Evolutionary conservation across 1,284 basidiomycete genomes (phyloP).

Genomic region (Boletellus dicymbophilus): DNA sequence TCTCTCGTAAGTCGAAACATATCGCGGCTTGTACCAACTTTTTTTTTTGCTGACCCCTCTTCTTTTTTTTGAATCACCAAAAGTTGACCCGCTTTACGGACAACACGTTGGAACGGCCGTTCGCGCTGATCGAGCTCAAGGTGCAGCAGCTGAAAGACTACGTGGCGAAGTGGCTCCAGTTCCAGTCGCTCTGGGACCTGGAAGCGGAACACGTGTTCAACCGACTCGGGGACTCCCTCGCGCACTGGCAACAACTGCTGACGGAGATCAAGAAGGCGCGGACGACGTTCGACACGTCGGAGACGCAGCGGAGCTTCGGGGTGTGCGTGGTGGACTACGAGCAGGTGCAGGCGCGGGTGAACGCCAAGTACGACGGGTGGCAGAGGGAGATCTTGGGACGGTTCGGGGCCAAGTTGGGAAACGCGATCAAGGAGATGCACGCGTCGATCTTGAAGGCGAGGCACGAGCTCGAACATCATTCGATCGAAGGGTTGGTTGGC

Average conservation of each 20-base stretch:
- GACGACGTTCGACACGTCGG: slow-evolving; percentile 95
- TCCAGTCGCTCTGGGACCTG: slow-evolving; percentile 98
- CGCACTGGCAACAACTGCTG: slow-evolving; percentile 92
- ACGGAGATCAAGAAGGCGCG: slow-evolving; percentile 97
- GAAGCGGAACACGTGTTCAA: slow-evolving; percentile 97
- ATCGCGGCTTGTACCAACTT: not conserved
- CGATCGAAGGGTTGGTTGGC: slow-evolving; percentile 58
- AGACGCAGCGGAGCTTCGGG: slow-evolving; percentile 90
- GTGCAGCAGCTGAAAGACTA: slow-evolving; percentile 87
- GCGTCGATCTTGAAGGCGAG: slow-evolving; percentile 90
- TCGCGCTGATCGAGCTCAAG: slow-evolving; percentile 87
- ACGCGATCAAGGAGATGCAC: slow-evolving; percentile 97
- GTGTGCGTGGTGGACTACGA: slow-evolving; percentile 97
- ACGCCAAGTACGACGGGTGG: slow-evolving; percentile 98
- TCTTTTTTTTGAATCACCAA: not conserved
- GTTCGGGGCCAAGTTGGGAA: slow-evolving; percentile 91
- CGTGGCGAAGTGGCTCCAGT: slow-evolving; percentile 97
- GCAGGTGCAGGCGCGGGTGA: slow-evolving; percentile 96
- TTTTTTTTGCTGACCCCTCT: not conserved
- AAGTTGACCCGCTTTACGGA: slow-evolving; percentile 82
- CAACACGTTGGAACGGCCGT: slow-evolving; percentile 79
- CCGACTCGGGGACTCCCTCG: slow-evolving; percentile 90
- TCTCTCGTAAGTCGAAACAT: slow-evolving; percentile 65
- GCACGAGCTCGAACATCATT: slow-evolving; percentile 90
- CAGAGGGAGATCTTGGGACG: slow-evolving; percentile 92